Conservation (phyloP, 2,329 filamentous ascomycete genomes). For the Alternaria burnsii region DNA sequence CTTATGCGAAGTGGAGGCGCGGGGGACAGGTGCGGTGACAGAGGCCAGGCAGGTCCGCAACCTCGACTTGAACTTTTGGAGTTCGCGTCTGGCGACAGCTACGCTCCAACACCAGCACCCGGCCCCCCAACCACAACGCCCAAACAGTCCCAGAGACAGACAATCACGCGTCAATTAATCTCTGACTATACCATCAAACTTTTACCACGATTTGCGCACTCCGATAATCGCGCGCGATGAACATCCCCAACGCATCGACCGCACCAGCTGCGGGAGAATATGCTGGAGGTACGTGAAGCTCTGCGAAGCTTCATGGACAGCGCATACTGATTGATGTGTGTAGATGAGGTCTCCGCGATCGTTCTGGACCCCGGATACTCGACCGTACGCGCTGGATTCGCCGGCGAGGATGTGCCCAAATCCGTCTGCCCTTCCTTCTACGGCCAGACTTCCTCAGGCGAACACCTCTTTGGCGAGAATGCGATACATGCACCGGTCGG, state of each 20-base stretch:
- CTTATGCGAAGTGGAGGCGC: slow-evolving; percentile 19
- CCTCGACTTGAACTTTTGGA: slow-evolving; percentile 37
- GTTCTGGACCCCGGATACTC: slow-evolving; percentile 95
- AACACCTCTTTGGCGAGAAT: slow-evolving; percentile 85
- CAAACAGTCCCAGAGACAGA: slow-evolving; percentile 3
- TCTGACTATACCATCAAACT: background rate
- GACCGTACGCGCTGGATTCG: slow-evolving; percentile 91
- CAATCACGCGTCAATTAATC: slow-evolving; percentile 40
- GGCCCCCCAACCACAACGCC: slow-evolving; percentile 24
- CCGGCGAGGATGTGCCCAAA: slow-evolving; percentile 96
- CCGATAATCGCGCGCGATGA: slow-evolving; percentile 38
- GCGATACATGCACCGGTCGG: slow-evolving; percentile 79
- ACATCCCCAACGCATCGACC: slow-evolving; percentile 49
- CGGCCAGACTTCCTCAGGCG: slow-evolving; percentile 64
- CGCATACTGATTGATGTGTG: slow-evolving; percentile 20
- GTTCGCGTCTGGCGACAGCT: slow-evolving; percentile 41
- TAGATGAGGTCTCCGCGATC: slow-evolving; percentile 96
- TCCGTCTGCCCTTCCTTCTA: slow-evolving; percentile 92
- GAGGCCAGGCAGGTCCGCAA: slow-evolving; percentile 24
- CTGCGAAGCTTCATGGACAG: slow-evolving; percentile 8
- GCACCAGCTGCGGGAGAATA: slow-evolving; percentile 56
- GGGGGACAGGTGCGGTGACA: slow-evolving; percentile 29
- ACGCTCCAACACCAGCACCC: slow-evolving; percentile 37
- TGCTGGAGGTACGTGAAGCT: slow-evolving; percentile 51
- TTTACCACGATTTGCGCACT: slow-evolving; percentile 16